Percentiles rank a stretch among this genome's conserved stretches.
phyloP scores from a whole-genome alignment of 345 rosid genomes.

The Arabis alpina region DNA sequence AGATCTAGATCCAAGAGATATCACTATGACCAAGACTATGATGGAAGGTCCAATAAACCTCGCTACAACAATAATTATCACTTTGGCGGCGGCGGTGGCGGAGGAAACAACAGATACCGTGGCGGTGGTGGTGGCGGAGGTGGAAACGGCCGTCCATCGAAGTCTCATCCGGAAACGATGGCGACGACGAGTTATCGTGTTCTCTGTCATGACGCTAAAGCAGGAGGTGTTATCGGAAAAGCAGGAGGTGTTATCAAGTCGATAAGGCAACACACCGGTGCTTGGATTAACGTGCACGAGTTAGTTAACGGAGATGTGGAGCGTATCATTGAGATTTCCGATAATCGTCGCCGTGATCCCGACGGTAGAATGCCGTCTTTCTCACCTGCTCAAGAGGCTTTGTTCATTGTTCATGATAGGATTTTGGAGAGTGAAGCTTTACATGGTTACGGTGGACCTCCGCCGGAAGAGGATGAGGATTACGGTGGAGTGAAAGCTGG shows the following conservation, averaged over 20 bases:
- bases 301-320: conserved; percentile 86
- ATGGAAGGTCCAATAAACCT: conserved; percentile 72
- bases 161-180: conserved; percentile 60
- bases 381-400: conserved; percentile 97
- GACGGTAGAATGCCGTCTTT: conserved; percentile 92
- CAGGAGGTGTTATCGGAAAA: conserved; percentile 99
- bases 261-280: conserved; percentile 92
- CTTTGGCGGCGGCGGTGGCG: conserved; percentile 53
- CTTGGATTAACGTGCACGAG: conserved; percentile 98
- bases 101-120: conserved; percentile 44
- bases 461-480: conserved; percentile 61
- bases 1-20: conserved; percentile 98
- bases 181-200: conserved; percentile 91
- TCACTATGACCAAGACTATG: conserved; percentile 91
- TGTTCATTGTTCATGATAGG: conserved; percentile 83
- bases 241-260: conserved; percentile 92
- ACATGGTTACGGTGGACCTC: conserved; percentile 52
- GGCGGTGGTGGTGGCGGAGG: conserved; percentile 23
- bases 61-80: conserved; percentile 59
- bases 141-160: conserved; percentile 43
- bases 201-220: conserved; percentile 89
- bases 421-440: conserved; percentile 78
- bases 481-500: conserved; percentile 55
- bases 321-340: conserved; percentile 95
- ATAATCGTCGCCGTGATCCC: conserved; percentile 89